A percentile compares a stretch with the other conserved stretches of the same genome.
Evolutionary conservation across 495 filamentous ascomycete genomes (phyloP).

Genomic region (Neurospora cerealis): DNA sequence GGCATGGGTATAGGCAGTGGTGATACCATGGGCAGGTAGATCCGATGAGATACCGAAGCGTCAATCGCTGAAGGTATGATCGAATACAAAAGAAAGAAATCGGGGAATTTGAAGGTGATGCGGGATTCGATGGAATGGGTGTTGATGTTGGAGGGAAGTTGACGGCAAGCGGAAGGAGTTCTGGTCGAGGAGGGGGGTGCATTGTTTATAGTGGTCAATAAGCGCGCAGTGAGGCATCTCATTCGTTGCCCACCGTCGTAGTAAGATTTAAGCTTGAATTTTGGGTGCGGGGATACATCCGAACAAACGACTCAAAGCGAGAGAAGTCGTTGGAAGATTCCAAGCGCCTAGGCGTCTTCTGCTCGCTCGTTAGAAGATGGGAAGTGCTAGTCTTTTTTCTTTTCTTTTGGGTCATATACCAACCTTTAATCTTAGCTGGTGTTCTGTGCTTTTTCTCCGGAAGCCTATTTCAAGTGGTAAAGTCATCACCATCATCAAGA

Average conservation of each 20-base stretch:
- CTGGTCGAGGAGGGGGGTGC: not conserved
- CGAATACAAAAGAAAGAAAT: rapidly evolving
- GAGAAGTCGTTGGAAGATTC: not conserved
- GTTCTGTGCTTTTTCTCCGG: not conserved
- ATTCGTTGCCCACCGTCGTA: not conserved
- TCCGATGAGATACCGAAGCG: not conserved
- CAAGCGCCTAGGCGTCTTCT: not conserved
- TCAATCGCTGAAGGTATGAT: not conserved
- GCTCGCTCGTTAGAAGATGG: not conserved
- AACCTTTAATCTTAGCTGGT: not conserved
- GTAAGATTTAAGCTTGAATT: not conserved
- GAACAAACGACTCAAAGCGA: not conserved
- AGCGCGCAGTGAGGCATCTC: not conserved
- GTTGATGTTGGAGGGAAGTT: not conserved
- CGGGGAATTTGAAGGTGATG: not conserved
- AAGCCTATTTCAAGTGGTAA: not conserved
- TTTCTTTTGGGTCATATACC: not conserved
- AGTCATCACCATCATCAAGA: too few relatives aligned
- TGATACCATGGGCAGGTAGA: not conserved
- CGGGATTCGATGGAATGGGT: not conserved
- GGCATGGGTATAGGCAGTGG: not conserved
- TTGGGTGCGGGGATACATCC: not conserved
- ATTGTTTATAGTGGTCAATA: not conserved
- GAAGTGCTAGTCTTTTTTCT: not conserved
- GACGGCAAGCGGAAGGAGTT: not conserved